These are phyloP conservation scores for Tarenaya hassleriana DNA, from an alignment of 345 rosid species.

Conservation along the genomic window DNA sequence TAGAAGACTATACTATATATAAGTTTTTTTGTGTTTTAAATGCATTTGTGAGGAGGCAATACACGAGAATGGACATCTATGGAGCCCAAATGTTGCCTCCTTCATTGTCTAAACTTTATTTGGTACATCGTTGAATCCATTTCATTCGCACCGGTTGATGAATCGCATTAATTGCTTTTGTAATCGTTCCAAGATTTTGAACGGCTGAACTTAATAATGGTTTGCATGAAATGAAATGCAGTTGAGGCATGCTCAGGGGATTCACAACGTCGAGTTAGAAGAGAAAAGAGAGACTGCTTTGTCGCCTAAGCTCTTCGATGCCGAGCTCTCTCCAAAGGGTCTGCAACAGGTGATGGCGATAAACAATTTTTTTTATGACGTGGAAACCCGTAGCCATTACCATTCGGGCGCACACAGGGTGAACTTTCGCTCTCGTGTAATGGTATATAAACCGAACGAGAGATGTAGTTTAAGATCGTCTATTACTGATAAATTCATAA, in stretches of 20 bases:
- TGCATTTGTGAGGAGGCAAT: conserved; percentile 4
- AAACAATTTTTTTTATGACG: no score
- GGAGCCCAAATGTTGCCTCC: conserved; percentile 13
- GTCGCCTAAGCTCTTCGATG: conserved; percentile 46
- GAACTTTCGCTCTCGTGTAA: no score
- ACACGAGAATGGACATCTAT: conserved; percentile 15
- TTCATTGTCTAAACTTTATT: conserved; percentile 19
- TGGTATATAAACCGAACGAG: no score
- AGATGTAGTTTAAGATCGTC: no score
- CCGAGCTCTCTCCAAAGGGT: conserved; percentile 51
- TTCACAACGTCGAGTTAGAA: conserved; percentile 50
- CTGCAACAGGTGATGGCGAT: conserved; percentile 37
- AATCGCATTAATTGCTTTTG: background rate
- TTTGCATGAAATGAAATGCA: conserved; percentile 17
- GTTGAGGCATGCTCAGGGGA: conserved; percentile 75
- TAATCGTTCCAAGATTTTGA: background rate
- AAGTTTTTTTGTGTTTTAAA: background rate
- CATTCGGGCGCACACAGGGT: no score
- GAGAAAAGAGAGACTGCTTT: conserved; percentile 21
- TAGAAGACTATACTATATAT: no score
- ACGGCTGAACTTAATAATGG: background rate
- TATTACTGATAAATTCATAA: no score
- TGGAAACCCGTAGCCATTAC: no score
- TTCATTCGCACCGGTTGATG: no score
- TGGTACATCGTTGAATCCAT: conserved; percentile 18